Base-by-base conservation (phyloP, 2,329 filamentous ascomycete species). In the Neoarthrinium moseri region DNA sequence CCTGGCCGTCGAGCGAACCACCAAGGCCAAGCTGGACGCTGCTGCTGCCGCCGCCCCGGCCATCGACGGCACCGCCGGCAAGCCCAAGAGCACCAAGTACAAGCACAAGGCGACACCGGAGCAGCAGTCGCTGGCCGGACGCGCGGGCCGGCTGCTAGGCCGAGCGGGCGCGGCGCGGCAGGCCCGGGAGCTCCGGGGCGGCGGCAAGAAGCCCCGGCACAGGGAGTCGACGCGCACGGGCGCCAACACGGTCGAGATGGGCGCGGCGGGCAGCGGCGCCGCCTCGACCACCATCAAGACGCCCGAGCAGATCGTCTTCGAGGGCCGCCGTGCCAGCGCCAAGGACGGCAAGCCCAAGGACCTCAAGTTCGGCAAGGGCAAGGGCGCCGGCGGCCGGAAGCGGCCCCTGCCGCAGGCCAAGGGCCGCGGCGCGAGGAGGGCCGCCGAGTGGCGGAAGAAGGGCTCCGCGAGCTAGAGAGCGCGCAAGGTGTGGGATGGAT, bases 251-350 rank as follows among this genome's bases (percentile, higher is more conserved):
- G 23, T 37, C 21, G 35, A 38, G n/a, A 29, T n/a, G 24, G 12
- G 11, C 32, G 22, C 22, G 32, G 30, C 43, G 15, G 32, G 48
- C 5, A 46, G 45, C 21, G 58, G 55, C 44, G 49, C 41, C 51
- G 50, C 29, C 53, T 49, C 35, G 55, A 49, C 30, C 51, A 50
- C 44, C n/a, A 63, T 79, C 53, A 79, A 81, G 66, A 75, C 78
- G 1, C 84, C 86, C 0, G 86, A 91, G 65, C 73, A 75, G 13
- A 80, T 91, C 51, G 79, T 91, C n/a, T 91, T 92, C 57, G 89
- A 95, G 64, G 89, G 89, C 0, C 83, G 86, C 52, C 78, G 89
- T 44, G 89, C 89, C 8, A 88, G 79, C 45, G 70, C 77, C 24
- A 85, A 76, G 47, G 81, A 85, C 49, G 84, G 80, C 4, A 83